These are phyloP conservation scores for Venturia oleaginea DNA, from an alignment of 2,329 filamentous ascomycete genomes.

Conservation along the genomic window DNA sequence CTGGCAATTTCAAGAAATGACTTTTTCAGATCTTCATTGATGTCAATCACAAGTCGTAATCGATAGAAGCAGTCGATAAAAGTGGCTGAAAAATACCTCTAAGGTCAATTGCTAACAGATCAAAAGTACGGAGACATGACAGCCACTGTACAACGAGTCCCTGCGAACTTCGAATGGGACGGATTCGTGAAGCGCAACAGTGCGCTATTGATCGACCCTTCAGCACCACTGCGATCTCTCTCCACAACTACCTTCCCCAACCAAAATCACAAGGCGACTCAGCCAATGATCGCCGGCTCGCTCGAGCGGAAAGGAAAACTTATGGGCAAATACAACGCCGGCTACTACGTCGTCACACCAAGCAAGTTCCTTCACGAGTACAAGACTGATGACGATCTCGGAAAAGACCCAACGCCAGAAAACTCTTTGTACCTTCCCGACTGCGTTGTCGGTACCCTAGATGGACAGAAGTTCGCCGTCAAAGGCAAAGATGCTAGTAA, in stretches of 20 bases:
- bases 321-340: constrained; percentile 68
- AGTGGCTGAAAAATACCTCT: no score
- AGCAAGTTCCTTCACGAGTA: constrained; percentile 90
- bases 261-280: constrained; percentile 70
- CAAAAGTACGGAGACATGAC: constrained; percentile 67
- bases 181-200: constrained; percentile 66
- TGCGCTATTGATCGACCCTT: constrained; percentile 67
- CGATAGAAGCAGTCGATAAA: no score
- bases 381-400: constrained; percentile 75
- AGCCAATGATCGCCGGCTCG: constrained; percentile 75
- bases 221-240: constrained; percentile 62
- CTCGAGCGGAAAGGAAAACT: constrained; percentile 88
- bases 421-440: constrained; percentile 88
- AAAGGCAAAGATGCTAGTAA: constrained; percentile 90
- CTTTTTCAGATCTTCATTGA: no score
- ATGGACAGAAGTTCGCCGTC: constrained; percentile 80
- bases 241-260: constrained; percentile 77
- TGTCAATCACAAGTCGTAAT: no score
- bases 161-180: constrained; percentile 84
- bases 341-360: constrained; percentile 85
- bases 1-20: no score
- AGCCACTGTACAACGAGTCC: constrained; percentile 64
- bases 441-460: constrained; percentile 63
- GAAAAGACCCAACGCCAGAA: constrained; percentile 70
- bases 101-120: background rate